Evolutionary conservation across 83 land plant species (phyloP).

Genomic region (Picea mariana): DNA sequence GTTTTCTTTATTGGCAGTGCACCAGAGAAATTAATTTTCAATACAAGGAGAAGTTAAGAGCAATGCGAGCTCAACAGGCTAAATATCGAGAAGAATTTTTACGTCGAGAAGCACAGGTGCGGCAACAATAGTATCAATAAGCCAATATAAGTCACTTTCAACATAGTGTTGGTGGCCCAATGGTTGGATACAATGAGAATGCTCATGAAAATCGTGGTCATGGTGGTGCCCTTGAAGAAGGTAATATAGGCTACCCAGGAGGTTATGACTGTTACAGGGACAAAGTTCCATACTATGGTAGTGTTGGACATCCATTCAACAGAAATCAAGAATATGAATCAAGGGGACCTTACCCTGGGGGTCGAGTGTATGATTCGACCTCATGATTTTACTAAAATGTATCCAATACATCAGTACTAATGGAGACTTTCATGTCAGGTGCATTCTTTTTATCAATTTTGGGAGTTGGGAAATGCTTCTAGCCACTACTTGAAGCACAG

Average conservation of each 20-base stretch:
- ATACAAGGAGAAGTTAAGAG: slow-evolving; percentile 51
- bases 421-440: no score
- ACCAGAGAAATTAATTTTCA: slow-evolving; percentile 44
- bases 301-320: slow-evolving; percentile 12
- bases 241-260: slow-evolving; percentile 14
- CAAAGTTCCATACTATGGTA: slow-evolving; percentile 22
- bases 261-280: slow-evolving; percentile 36
- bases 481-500: no score
- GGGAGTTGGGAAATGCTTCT: no score
- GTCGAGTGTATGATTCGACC: no score
- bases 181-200: background rate
- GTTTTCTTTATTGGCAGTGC: no score
- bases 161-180: slow-evolving; percentile 16
- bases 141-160: slow-evolving; percentile 24
- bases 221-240: slow-evolving; percentile 20
- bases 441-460: no score
- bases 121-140: slow-evolving; percentile 65
- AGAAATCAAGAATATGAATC: slow-evolving; percentile 35
- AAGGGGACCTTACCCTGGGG: no score
- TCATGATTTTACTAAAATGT: no score
- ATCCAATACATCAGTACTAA: no score
- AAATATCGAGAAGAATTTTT: slow-evolving; percentile 55
- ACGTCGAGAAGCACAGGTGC: slow-evolving; percentile 47
- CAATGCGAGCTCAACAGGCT: slow-evolving; percentile 48
- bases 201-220: slow-evolving; percentile 29